Conservation (phyloP, 2,329 filamentous ascomycete genomes). For the Thielaviopsis musarum region DNA sequence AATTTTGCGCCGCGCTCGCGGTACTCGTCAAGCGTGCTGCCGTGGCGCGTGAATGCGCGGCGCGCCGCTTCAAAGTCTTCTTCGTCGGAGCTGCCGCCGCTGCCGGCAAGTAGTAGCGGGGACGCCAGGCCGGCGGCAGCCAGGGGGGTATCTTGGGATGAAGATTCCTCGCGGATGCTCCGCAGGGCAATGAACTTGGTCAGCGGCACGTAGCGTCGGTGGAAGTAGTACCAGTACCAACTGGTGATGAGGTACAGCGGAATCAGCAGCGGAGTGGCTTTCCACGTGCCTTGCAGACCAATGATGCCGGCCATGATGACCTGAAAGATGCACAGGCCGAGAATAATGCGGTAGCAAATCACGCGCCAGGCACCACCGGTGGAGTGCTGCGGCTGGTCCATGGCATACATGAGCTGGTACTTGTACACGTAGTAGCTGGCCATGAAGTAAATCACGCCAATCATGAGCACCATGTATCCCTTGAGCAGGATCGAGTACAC, state of each 20-base stretch:
- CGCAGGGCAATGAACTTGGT: slow-evolving; percentile 84
- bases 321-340: slow-evolving; percentile 80
- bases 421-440: slow-evolving; percentile 86
- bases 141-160: slow-evolving; percentile 19
- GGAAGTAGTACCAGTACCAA: slow-evolving; percentile 79
- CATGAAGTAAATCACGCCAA: slow-evolving; percentile 68
- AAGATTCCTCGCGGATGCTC: slow-evolving; percentile 49
- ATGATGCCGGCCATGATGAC: slow-evolving; percentile 79
- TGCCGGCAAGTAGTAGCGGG: not conserved
- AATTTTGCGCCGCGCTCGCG: slow-evolving; percentile 54
- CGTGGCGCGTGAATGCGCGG: slow-evolving; percentile 29
- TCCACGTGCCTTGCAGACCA: slow-evolving; percentile 55
- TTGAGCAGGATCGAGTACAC: slow-evolving; percentile 78
- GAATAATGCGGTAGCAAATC: slow-evolving; percentile 80
- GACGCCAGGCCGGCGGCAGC: slow-evolving; percentile 18
- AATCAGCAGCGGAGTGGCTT: slow-evolving; percentile 52
- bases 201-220: slow-evolving; percentile 66
- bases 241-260: slow-evolving; percentile 67
- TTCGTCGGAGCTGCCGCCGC: not conserved
- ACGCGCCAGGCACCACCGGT: slow-evolving; percentile 92
- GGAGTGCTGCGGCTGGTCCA: slow-evolving; percentile 91
- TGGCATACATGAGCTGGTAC: slow-evolving; percentile 93
- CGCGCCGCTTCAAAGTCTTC: slow-evolving; percentile 11
- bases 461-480: slow-evolving; percentile 66
- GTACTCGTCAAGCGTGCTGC: slow-evolving; percentile 55